Conservation (phyloP, 2,329 filamentous ascomycete genomes). For the Botryotinia narcissicola region DNA sequence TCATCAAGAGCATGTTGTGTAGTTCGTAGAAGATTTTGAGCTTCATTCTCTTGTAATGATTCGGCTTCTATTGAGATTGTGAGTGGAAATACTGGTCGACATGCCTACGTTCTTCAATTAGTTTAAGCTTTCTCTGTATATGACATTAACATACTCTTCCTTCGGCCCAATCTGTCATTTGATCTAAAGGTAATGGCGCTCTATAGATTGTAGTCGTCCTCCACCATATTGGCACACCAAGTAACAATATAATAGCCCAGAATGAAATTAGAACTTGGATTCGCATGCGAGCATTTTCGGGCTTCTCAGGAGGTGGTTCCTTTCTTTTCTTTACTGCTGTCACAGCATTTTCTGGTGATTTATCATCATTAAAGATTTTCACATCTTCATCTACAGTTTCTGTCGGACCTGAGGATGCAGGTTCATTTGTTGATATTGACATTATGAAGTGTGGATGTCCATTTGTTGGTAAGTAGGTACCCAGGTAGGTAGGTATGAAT, state of each 20-base stretch:
- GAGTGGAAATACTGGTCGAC: slow-evolving; percentile 83
- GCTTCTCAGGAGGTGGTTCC: slow-evolving; percentile 70
- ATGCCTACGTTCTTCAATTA: slow-evolving; percentile 57
- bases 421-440: slow-evolving; percentile 27
- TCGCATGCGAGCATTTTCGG: slow-evolving; percentile 66
- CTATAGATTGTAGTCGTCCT: slow-evolving; percentile 90
- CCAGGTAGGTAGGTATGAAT: not conserved
- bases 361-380: slow-evolving; percentile 22
- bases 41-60: slow-evolving; percentile 62
- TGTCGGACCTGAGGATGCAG: slow-evolving; percentile 21
- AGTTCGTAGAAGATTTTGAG: slow-evolving; percentile 70
- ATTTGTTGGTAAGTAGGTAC: not conserved
- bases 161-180: slow-evolving; percentile 90
- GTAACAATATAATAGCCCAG: slow-evolving; percentile 78
- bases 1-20: slow-evolving; percentile 86
- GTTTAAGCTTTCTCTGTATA: not conserved
- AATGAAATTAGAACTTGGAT: slow-evolving; percentile 79
- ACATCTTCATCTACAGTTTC: slow-evolving; percentile 7
- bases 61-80: slow-evolving; percentile 75
- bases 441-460: slow-evolving; percentile 22
- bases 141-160: slow-evolving; percentile 63
- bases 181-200: slow-evolving; percentile 74
- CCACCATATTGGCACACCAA: slow-evolving; percentile 95
- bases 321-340: slow-evolving; percentile 33
- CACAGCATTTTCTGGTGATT: slow-evolving; percentile 31